A percentile compares a stretch with the other conserved stretches of the same genome.
phyloP scores from a whole-genome alignment of 495 filamentous ascomycete genomes.

The Achaetomiella virescens region DNA sequence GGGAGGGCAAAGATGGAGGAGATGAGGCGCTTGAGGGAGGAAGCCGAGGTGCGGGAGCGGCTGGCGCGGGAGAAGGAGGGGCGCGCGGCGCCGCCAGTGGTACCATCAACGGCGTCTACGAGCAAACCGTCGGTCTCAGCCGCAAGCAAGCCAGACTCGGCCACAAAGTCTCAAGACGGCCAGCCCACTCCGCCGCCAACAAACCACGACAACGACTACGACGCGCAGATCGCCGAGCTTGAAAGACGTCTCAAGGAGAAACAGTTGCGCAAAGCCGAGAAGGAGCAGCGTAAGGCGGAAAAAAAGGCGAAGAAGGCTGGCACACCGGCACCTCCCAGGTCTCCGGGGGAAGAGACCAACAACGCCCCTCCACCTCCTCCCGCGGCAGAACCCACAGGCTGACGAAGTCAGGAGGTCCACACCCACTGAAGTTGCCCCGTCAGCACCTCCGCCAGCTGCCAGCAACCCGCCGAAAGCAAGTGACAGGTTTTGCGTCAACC shows the following conservation, averaged over 20 bases:
- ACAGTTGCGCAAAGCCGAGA: slow-evolving; percentile 30
- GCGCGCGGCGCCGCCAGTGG: not conserved
- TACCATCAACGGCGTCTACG: not conserved
- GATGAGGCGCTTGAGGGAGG: slow-evolving; percentile 29
- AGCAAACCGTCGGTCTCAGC: not conserved
- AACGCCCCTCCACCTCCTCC: slow-evolving; percentile 13
- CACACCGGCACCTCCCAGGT: slow-evolving; percentile 1
- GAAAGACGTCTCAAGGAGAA: slow-evolving; percentile 30
- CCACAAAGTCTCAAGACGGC: not conserved
- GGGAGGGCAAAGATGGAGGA: slow-evolving; percentile 30
- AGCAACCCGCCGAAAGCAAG: slow-evolving; percentile 4
- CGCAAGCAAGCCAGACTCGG: slow-evolving; percentile 1
- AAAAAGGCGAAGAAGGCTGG: slow-evolving; percentile 23
- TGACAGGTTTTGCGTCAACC: slow-evolving; percentile 30
- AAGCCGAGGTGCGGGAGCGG: slow-evolving; percentile 38
- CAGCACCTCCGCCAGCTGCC: not conserved
- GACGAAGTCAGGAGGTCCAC: slow-evolving; percentile 22
- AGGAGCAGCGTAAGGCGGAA: slow-evolving; percentile 26
- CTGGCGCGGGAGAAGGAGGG: slow-evolving; percentile 17
- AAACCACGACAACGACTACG: slow-evolving; percentile 22
- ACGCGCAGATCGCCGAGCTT: slow-evolving; percentile 36
- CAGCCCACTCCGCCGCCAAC: slow-evolving; percentile 5
- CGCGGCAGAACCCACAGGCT: slow-evolving; percentile 26
- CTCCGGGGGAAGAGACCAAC: not conserved
- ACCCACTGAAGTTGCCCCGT: slow-evolving; percentile 1